Percentiles rank a stretch among this genome's conserved stretches.
These are phyloP conservation scores for Colletotrichum musae DNA, from an alignment of 2,329 filamentous ascomycete species.

Conservation along the genomic window DNA sequence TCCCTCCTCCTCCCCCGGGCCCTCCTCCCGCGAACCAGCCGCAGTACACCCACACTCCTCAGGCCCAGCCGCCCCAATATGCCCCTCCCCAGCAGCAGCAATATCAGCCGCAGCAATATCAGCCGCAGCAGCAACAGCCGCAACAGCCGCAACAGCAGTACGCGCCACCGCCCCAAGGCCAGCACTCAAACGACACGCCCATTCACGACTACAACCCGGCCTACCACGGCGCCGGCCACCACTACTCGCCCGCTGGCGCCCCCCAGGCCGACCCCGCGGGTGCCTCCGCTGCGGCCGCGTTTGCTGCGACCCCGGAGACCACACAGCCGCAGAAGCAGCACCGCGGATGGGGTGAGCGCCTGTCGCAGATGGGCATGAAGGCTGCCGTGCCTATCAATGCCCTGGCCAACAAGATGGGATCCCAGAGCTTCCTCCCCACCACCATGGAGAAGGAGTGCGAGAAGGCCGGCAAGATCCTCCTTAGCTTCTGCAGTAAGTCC, in stretches of 20 bases:
- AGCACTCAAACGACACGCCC: slow-evolving; percentile 24
- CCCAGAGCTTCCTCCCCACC: slow-evolving; percentile 88
- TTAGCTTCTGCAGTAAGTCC: slow-evolving; percentile 84
- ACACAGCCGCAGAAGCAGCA: slow-evolving; percentile 35
- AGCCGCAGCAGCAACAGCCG: slow-evolving; percentile 7
- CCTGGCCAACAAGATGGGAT: slow-evolving; percentile 85
- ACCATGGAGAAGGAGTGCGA: slow-evolving; percentile 91
- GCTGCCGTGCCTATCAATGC: slow-evolving; percentile 83
- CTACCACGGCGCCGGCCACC: slow-evolving; percentile 32
- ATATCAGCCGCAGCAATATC: slow-evolving; percentile 14
- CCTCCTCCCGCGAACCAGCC: slow-evolving; percentile 37
- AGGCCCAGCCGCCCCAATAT: slow-evolving; percentile 17
- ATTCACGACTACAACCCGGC: slow-evolving; percentile 38
- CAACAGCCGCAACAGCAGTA: slow-evolving; percentile 18
- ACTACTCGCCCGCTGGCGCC: slow-evolving; percentile 27
- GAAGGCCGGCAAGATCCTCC: slow-evolving; percentile 88
- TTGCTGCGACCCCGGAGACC: slow-evolving; percentile 7
- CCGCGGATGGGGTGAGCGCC: slow-evolving; percentile 35
- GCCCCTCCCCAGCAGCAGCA: slow-evolving; percentile 10
- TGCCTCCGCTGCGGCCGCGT: slow-evolving; percentile 7
- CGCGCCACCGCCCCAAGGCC: slow-evolving; percentile 8
- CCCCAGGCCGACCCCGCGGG: slow-evolving; percentile 17
- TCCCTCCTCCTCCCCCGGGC: slow-evolving; percentile 40
- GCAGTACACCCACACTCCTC: slow-evolving; percentile 32
- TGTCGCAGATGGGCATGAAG: slow-evolving; percentile 54